A percentile compares a stretch with the other conserved stretches of the same genome.
phyloP scores from a whole-genome alignment of 2,329 filamentous ascomycete species.

The Passalora sequoiae region DNA sequence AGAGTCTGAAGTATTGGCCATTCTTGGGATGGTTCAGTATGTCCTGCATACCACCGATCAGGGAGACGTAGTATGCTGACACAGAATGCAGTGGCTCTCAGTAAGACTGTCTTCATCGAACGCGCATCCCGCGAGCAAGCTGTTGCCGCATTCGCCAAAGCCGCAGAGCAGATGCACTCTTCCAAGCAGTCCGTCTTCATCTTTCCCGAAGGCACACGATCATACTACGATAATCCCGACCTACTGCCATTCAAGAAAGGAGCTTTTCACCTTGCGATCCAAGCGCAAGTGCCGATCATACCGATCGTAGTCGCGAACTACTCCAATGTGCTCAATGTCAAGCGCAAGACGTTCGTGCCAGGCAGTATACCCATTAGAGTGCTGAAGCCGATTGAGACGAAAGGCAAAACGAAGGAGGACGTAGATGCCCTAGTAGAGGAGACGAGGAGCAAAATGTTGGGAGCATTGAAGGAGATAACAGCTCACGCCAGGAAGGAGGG shows the following conservation, averaged over 20 bases:
- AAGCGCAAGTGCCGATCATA: conserved; percentile 89
- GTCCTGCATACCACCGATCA: conserved; percentile 16
- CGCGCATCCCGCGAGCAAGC: conserved; percentile 78
- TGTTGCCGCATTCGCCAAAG: conserved; percentile 76
- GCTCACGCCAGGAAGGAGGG: conserved; percentile 27
- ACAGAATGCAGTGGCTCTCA: conserved; percentile 52
- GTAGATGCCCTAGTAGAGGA: conserved; percentile 67
- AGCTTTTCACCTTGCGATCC: conserved; percentile 90
- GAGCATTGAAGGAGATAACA: conserved; percentile 46
- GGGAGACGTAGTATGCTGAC: background rate
- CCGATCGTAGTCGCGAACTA: conserved; percentile 61
- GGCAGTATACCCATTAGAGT: conserved; percentile 61
- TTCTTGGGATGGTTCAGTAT: conserved; percentile 88
- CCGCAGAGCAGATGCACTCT: conserved; percentile 70
- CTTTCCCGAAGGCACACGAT: conserved; percentile 88
- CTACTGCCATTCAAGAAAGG: conserved; percentile 98
- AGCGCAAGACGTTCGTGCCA: conserved; percentile 38
- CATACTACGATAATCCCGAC: conserved; percentile 74
- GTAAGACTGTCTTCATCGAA: conserved; percentile 91
- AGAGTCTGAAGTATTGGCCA: conserved; percentile 69
- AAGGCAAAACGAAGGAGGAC: conserved; percentile 66
- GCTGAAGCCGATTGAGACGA: conserved; percentile 73
- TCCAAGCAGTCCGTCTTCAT: conserved; percentile 69
- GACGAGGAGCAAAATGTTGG: conserved; percentile 71
- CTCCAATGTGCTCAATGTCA: conserved; percentile 43